phyloP scores from a whole-genome alignment of 371 early-diverging fungal species.

The Entomophthora muscae region DNA sequence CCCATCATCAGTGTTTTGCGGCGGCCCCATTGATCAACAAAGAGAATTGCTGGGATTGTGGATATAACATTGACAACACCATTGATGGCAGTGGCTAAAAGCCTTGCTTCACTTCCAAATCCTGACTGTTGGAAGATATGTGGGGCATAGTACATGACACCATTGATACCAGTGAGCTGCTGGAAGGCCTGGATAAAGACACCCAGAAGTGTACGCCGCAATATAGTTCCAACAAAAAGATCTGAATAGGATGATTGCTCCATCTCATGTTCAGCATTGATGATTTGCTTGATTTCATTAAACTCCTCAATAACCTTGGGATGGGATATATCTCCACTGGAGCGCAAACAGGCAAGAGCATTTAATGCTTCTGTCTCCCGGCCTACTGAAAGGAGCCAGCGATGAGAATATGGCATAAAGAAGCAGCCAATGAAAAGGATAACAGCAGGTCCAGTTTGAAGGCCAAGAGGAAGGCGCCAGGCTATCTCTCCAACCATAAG shows the following conservation, averaged over 20 bases:
- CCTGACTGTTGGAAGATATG: conserved; percentile 48
- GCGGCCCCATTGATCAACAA: too few relatives aligned
- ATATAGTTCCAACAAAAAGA: conserved; percentile 35
- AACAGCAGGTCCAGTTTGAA: conserved; percentile 54
- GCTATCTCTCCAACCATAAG: conserved; percentile 11
- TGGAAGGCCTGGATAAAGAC: conserved; percentile 47
- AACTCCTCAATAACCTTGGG: conserved; percentile 43
- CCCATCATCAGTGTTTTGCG: conserved; percentile 33
- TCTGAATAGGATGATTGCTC: conserved; percentile 57
- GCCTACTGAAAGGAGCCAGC: conserved; percentile 56
- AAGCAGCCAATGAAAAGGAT: conserved; percentile 33
- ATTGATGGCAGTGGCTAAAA: conserved; percentile 47
- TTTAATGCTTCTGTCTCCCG: conserved; percentile 41
- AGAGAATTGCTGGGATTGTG: too few relatives aligned
- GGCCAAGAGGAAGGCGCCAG: conserved; percentile 65
- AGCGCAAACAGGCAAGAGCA: conserved; percentile 52
- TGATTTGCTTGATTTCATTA: conserved; percentile 42
- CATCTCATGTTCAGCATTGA: conserved; percentile 52
- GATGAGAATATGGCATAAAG: conserved; percentile 75
- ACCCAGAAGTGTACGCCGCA: conserved; percentile 40
- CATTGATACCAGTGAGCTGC: conserved; percentile 58
- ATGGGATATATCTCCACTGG: conserved; percentile 24
- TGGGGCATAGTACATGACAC: conserved; percentile 52
- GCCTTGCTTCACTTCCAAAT: conserved; percentile 24
- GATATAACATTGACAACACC: too few relatives aligned